These are phyloP conservation scores for Penicillium verrucosum DNA, from an alignment of 2,329 filamentous ascomycete genomes.

Conservation along the genomic window DNA sequence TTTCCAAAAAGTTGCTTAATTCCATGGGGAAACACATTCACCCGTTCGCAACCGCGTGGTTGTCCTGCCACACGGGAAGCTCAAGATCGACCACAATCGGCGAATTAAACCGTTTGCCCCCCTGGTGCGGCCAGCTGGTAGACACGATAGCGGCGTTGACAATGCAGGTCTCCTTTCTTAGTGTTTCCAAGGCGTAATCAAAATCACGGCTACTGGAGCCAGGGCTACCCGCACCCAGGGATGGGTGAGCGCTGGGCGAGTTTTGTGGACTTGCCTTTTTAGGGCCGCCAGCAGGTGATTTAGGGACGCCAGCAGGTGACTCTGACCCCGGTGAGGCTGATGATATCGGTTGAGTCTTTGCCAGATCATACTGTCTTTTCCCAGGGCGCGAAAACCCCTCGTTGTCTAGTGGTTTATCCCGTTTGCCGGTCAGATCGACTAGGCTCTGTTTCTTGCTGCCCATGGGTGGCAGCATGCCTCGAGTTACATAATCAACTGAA, in stretches of 20 bases:
- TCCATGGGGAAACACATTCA: neutral
- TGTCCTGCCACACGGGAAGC: conserved; percentile 56
- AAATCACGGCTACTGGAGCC: conserved; percentile 1
- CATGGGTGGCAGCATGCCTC: conserved; percentile 38
- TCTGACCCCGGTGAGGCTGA: conserved; percentile 4
- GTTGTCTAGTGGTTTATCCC: conserved; percentile 34
- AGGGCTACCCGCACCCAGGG: conserved; percentile 10
- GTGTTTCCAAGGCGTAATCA: conserved; percentile 20
- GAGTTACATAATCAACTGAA: conserved; percentile 13
- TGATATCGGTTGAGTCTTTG: neutral
- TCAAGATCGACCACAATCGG: conserved; percentile 81
- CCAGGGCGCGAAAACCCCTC: conserved; percentile 17
- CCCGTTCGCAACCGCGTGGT: conserved; percentile 2
- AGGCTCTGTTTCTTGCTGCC: conserved; percentile 54
- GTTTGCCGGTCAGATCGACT: conserved; percentile 51
- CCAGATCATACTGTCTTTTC: neutral
- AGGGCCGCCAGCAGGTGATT: conserved; percentile 7
- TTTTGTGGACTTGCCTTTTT: conserved; percentile 2
- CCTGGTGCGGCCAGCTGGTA: conserved; percentile 60
- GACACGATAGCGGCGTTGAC: conserved; percentile 76
- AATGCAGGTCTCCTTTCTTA: conserved; percentile 67
- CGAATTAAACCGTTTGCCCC: conserved; percentile 67
- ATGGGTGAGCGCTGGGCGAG: neutral
- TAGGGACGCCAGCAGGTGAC: conserved; percentile 6
- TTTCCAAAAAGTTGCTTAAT: neutral